Evolutionary conservation across 371 early-diverging fungal genomes (phyloP).

Genomic region (Mucor mucedo): DNA sequence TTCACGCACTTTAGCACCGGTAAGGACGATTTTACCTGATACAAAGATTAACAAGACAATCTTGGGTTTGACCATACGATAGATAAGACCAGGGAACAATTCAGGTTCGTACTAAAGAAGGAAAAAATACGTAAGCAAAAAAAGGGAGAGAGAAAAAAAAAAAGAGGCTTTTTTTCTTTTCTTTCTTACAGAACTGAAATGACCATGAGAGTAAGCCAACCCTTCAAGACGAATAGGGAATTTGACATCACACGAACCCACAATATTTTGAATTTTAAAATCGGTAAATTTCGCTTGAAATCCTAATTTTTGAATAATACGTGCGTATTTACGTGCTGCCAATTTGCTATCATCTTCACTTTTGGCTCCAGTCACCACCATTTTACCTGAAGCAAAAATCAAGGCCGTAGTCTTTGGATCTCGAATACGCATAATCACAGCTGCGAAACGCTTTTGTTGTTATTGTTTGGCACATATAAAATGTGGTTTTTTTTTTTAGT

Average conservation of each 20-base stretch:
- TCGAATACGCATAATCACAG: conserved; percentile 99
- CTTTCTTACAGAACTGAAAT: conserved; percentile 94
- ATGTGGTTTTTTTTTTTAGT: not conserved
- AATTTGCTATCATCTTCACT: conserved; percentile 96
- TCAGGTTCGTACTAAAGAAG: conserved; percentile 97
- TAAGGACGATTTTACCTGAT: conserved; percentile 99
- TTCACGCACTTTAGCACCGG: conserved; percentile 99
- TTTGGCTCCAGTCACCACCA: conserved; percentile 99
- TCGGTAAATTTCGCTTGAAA: conserved; percentile 98
- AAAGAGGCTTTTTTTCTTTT: no score
- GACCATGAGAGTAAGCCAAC: conserved; percentile 96
- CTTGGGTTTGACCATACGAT: conserved; percentile 99
- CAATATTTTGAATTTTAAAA: conserved; percentile 99
- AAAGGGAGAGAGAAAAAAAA: conserved; percentile 19
- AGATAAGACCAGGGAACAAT: conserved; percentile 99
- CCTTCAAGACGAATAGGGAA: conserved; percentile 99
- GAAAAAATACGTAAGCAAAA: conserved; percentile 7
- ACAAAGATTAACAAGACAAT: conserved; percentile 99
- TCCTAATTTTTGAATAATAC: conserved; percentile 99
- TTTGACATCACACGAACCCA: conserved; percentile 99
- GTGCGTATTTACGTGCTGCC: conserved; percentile 99
- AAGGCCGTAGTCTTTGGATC: conserved; percentile 99
- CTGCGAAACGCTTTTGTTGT: conserved; percentile 96
- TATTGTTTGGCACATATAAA: not conserved
- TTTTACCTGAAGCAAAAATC: conserved; percentile 99